Percentiles rank a stretch among this genome's conserved stretches.
These are phyloP conservation scores for Neurospora sp. DNA, from an alignment of 495 filamentous ascomycete genomes.

Conservation along the genomic window DNA sequence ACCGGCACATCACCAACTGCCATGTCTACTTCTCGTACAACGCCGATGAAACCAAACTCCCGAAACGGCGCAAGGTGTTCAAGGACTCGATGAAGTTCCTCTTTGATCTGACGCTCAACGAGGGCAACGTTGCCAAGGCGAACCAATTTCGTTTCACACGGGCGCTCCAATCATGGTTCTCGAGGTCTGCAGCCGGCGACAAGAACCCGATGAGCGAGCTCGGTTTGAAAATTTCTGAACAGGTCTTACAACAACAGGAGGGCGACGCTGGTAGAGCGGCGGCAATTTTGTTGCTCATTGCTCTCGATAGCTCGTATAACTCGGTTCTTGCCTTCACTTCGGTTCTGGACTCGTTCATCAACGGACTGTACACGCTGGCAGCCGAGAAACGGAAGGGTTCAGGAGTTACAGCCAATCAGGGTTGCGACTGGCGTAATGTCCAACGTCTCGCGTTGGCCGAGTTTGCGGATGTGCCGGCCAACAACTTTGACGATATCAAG, in stretches of 20 bases:
- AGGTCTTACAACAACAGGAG: slow-evolving; percentile 4
- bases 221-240: slow-evolving; percentile 1
- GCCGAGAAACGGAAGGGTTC: neutral
- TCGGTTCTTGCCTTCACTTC: slow-evolving; percentile 5
- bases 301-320: slow-evolving; percentile 11
- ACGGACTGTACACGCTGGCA: neutral
- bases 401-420: neutral
- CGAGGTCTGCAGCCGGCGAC: neutral
- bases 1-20: slow-evolving; percentile 15
- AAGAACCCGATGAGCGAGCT: slow-evolving; percentile 6
- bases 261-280: slow-evolving; percentile 1
- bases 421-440: slow-evolving; percentile 4
- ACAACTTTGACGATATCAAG: neutral
- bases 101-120: slow-evolving; percentile 2
- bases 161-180: neutral
- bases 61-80: slow-evolving; percentile 9
- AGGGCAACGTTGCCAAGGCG: slow-evolving; percentile 2
- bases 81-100: slow-evolving; percentile 3
- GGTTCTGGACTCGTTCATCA: neutral
- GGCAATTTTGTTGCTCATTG: slow-evolving; percentile 8
- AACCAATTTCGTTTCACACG: neutral
- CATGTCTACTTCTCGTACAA: slow-evolving; percentile 12
- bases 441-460: slow-evolving; percentile 1
- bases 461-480: neutral
- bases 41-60: slow-evolving; percentile 9